These are phyloP conservation scores for Grigorovia humatica DNA, from an alignment of 805 yeast species.

Conservation along the genomic window DNA sequence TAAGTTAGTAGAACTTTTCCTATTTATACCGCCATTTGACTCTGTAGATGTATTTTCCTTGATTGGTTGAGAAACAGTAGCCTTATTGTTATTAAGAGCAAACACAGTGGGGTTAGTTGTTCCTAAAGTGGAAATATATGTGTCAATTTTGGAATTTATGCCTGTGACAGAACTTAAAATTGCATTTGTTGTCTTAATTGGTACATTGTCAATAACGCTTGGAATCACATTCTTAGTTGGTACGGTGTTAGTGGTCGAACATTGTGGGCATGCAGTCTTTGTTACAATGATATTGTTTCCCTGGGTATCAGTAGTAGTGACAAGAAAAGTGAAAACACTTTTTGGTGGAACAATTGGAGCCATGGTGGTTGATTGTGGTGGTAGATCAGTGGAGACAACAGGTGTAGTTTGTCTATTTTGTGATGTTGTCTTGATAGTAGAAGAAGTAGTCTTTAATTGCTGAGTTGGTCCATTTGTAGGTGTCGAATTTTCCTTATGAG, in stretches of 20 bases:
- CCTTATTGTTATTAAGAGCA: not conserved
- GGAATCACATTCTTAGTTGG: not conserved
- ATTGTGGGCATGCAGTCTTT: not conserved
- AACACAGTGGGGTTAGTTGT: not conserved
- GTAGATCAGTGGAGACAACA: not conserved
- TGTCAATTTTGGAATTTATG: too few relatives aligned
- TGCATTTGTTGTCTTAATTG: not conserved
- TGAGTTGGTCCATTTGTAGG: not conserved
- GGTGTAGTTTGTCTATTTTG: not conserved
- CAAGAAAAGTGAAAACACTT: not conserved
- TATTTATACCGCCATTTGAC: too few relatives aligned
- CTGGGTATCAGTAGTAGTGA: not conserved
- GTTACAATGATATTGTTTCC: not conserved
- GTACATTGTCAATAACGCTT: not conserved
- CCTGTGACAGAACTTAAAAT: too few relatives aligned
- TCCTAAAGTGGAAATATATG: not conserved
- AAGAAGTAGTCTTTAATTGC: not conserved
- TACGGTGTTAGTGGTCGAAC: not conserved
- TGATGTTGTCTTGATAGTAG: not conserved
- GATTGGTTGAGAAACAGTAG: not conserved
- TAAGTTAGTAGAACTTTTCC: too few relatives aligned
- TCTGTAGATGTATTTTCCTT: not conserved
- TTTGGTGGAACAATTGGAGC: not conserved
- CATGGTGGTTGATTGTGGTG: not conserved
- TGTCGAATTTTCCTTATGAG: not conserved